Evolutionary conservation across 768 basidiomycete species (phyloP), one percentile per base, ranked within the genome.

Genomic region (Boletus subparvulus): DNA sequence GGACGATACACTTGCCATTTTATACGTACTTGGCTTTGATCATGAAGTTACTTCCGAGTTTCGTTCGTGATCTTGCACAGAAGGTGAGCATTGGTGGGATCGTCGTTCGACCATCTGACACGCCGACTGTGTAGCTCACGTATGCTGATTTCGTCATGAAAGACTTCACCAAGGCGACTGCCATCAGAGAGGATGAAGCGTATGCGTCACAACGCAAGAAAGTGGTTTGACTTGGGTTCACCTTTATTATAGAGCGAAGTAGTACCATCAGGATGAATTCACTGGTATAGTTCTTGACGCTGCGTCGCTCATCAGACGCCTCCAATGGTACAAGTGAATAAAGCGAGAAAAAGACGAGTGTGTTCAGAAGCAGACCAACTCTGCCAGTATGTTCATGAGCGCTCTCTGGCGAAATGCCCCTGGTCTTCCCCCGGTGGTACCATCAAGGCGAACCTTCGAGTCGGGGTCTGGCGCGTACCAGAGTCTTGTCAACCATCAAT

Each of bases 131-230:
- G 3, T 60, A 93, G 92, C 51, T 85, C 26, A 75, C 88, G 7
- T 73, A 79, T 45, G 89, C 91, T 26, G 88, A 93, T 72, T 79
- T 82, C 65, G 77, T 83, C 32, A 87, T 94, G 92, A 63, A 77
- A 54, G 74, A 75, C 40, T 92, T 92, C 64, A 74, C 77, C 14
- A 92, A 92, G 71, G 66, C 82, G 21, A 81, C 84, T 49, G 85
- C 81, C 9, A 69, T 83, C 47, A 77, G 86, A 56, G 65, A 77
- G 48, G 85, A 86, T 50, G 87, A 87, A 70, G 74, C 76, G 30
- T 62, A 52, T 17, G 47, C 32, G 16, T 43, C 39, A 16, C 33
- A 44, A 19, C 51, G 35, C 44, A 64, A 60, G 46, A 69, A 58
- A 43, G 41, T 42, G 37, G 52, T 21, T 40, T 69, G 50, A 60